Evolutionary conservation across 768 basidiomycete genomes (phyloP), one percentile per base, ranked within the genome.

Genomic region (Russula lepida): DNA sequence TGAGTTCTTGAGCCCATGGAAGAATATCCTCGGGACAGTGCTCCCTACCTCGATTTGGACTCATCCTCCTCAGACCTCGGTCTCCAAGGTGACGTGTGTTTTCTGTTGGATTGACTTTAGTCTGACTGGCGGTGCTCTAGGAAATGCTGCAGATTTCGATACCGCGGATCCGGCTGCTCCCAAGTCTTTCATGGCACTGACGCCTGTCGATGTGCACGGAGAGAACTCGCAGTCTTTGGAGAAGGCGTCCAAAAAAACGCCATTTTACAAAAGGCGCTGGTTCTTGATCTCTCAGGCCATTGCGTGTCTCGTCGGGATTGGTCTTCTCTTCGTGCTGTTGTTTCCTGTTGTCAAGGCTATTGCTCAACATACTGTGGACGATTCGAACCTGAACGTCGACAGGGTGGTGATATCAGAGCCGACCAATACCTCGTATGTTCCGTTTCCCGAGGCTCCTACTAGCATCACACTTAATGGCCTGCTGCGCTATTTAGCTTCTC

Each of bases 261-360:
- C 82, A 15, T 77, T 86, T 58, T 86, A 84, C 74, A 85, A 81
- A 69, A 79, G 75, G 63, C 78, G 79, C 44, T 81, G 78, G 77
- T 86, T 88, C 74, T 83, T 87, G 60, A 78, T 86, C 62, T 76
- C 79, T 30, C 75, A 76, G 55, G 68, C 82, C 62, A 75, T 86
- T 30, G 67, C 76, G 4, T 71, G 77, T 19, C 77, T 79, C 6
- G 67, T 88, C 17, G 81, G 74, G 37, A 85, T 89, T 56, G 83
- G 78, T 17, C 69, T 88, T 39, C 71, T 88, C 21, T 89, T 88
- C 71, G 80, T 88, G 62, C 50, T 88, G 12, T 71, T 89, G 25
- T 88, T 81, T 70, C 86, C 86, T 6, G 83, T 88, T 58, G 75
- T 88, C 58, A 78, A 73, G 53, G 85, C 85, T 48, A 84, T 88